Evolutionary conservation across 176 grass and related monocot genomes (phyloP).

Genomic region (Oropetium thomaeum): DNA sequence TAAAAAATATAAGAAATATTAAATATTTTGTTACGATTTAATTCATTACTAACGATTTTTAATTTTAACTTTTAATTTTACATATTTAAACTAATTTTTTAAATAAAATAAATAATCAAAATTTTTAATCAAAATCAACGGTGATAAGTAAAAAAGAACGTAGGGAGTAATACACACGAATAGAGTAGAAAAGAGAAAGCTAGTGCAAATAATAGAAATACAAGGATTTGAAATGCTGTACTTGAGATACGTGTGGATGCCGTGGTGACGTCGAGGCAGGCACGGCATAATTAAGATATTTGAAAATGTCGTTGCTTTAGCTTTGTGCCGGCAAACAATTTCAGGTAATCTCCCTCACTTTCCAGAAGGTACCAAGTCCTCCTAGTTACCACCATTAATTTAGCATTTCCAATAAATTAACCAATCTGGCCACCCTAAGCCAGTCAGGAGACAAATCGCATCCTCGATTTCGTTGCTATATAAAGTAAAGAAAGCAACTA

Average conservation of each 20-base stretch:
- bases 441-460: conserved; percentile 29
- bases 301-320: not conserved
- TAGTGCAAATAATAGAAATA: not conserved
- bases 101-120: no score
- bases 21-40: no score
- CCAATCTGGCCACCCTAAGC: conserved; percentile 36
- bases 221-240: not conserved
- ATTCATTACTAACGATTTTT: no score
- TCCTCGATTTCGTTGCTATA: conserved; percentile 44
- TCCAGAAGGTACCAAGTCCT: conserved; percentile 29
- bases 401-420: conserved; percentile 39
- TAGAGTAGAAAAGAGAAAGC: no score
- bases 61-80: no score
- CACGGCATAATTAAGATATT: conserved; percentile 6
- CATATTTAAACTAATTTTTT: no score
- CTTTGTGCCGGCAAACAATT: conserved; percentile 26
- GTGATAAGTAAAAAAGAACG: no score
- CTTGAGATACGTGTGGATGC: not conserved
- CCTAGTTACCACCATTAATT: conserved; percentile 25
- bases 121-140: no score
- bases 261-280: not conserved
- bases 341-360: conserved; percentile 20
- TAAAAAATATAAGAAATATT: no score
- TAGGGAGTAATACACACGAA: no score
- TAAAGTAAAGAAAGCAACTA: conserved; percentile 40